These are phyloP conservation scores for Byssochlamys sp. DNA, from an alignment of 2,329 filamentous ascomycete species.

Conservation along the genomic window DNA sequence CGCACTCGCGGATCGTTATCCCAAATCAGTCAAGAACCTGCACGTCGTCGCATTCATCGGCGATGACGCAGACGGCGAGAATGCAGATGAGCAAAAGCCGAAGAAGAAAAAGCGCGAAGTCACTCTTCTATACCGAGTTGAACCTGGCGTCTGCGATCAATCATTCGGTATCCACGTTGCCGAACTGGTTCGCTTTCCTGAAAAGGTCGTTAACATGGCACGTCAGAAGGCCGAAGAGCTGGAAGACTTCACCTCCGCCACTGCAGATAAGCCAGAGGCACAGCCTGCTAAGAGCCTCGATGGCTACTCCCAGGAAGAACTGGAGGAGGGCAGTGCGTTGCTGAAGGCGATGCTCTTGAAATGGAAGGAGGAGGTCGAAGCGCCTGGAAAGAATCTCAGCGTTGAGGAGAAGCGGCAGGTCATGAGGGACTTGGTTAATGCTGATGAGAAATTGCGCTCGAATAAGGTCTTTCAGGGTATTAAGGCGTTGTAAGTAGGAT, in stretches of 20 bases:
- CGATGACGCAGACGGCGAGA: conserved; percentile 38
- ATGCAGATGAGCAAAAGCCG: conserved; percentile 10
- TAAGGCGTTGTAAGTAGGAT: conserved; percentile 31
- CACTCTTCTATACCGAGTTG: conserved; percentile 91
- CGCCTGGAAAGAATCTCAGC: conserved; percentile 48
- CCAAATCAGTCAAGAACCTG: conserved; percentile 73
- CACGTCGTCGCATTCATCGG: conserved; percentile 91
- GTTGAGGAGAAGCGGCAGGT: conserved; percentile 67
- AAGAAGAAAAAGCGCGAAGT: conserved; percentile 64
- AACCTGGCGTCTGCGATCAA: conserved; percentile 90
- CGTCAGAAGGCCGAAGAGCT: conserved; percentile 96
- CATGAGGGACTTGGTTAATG: conserved; percentile 69
- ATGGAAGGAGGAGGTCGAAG: conserved; percentile 72
- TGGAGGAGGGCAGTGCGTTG: conserved; percentile 76
- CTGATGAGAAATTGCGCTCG: conserved; percentile 54
- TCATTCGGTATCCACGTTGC: conserved; percentile 97
- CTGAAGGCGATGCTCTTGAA: conserved; percentile 71
- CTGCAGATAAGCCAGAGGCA: conserved; percentile 37
- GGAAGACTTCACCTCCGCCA: conserved; percentile 63
- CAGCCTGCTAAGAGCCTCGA: conserved; percentile 22
- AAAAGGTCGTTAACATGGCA: conserved; percentile 98
- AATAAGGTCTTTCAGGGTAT: conserved; percentile 47
- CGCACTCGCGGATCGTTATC: conserved; percentile 73
- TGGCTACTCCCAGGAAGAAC: conserved; percentile 67
- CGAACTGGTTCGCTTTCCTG: conserved; percentile 88